phyloP scores from a whole-genome alignment of 2,329 filamentous ascomycete genomes.

The Gaeumannomyces tritici region DNA sequence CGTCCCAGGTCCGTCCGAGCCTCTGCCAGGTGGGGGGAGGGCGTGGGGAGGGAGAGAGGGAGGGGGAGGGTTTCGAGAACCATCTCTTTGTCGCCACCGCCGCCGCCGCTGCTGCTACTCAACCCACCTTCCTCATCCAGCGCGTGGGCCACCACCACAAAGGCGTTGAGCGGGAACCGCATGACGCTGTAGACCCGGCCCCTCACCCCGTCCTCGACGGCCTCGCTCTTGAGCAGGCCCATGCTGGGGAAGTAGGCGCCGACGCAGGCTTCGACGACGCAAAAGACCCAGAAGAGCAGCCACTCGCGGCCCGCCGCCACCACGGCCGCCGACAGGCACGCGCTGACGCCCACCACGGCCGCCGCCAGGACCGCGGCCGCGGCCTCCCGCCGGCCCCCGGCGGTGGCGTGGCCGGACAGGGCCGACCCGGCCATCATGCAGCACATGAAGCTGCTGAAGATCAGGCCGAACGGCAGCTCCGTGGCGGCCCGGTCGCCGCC shows the following conservation, averaged over 20 bases:
- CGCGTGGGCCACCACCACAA: constrained; percentile 37
- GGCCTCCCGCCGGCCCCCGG: constrained; percentile 1
- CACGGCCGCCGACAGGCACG: constrained; percentile 26
- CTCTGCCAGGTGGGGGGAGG: neutral
- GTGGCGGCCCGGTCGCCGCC: constrained; percentile 12
- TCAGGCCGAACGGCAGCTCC: constrained; percentile 33
- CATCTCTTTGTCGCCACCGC: neutral
- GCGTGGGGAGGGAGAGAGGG: neutral
- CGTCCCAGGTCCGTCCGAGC: neutral
- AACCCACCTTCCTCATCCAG: constrained; percentile 31
- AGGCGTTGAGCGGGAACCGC: constrained; percentile 46
- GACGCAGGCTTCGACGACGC: constrained; percentile 45
- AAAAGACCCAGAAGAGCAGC: constrained; percentile 45
- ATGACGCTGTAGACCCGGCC: constrained; percentile 47
- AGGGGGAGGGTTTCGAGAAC: neutral
- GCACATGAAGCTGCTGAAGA: constrained; percentile 47
- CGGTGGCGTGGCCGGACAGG: constrained; percentile 28
- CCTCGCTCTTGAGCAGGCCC: constrained; percentile 40
- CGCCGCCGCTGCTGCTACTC: neutral
- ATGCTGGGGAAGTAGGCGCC: constrained; percentile 50
- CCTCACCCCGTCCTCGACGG: constrained; percentile 42
- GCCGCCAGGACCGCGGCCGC: constrained; percentile 24
- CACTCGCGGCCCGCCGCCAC: constrained; percentile 30
- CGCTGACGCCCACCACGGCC: constrained; percentile 20
- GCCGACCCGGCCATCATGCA: constrained; percentile 47